Conservation (phyloP, 768 basidiomycete genomes). For the Kwoniella dendrophila region DNA sequence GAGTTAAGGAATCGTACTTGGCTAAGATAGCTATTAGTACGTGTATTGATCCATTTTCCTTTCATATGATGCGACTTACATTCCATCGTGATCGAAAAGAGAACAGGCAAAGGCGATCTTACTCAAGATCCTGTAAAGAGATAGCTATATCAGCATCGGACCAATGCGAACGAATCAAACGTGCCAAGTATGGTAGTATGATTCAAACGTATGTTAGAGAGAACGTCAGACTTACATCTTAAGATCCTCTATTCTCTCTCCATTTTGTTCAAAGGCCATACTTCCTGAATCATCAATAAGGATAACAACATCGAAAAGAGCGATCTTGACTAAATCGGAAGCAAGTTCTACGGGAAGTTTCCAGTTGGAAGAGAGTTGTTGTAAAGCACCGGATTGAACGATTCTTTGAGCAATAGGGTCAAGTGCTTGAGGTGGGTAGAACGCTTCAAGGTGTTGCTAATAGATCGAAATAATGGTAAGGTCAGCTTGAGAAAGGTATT, state of each 20-base stretch:
- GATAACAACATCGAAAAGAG: conserved; percentile 56
- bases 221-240: conserved; percentile 45
- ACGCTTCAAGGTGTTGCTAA: conserved; percentile 56
- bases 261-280: conserved; percentile 57
- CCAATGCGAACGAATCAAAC: neutral
- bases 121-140: conserved; percentile 42
- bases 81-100: conserved; percentile 57
- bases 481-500: too few species aligned
- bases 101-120: conserved; percentile 54
- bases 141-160: conserved; percentile 14
- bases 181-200: too few species aligned
- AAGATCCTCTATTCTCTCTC: conserved; percentile 58
- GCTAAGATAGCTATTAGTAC: conserved; percentile 20
- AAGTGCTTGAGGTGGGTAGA: conserved; percentile 56
- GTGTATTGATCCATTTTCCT: neutral
- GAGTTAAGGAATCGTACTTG: conserved; percentile 58
- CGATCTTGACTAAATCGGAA: conserved; percentile 53
- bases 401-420: conserved; percentile 55
- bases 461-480: neutral
- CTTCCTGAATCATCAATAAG: conserved; percentile 50
- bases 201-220: neutral
- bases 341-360: conserved; percentile 57
- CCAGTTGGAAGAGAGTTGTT: conserved; percentile 54
- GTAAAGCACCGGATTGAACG: conserved; percentile 50
- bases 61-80: conserved; percentile 30